Evolutionary conservation across 164 flowering plant genomes (phyloP).

Genomic region (Umbilicus rupestris): DNA sequence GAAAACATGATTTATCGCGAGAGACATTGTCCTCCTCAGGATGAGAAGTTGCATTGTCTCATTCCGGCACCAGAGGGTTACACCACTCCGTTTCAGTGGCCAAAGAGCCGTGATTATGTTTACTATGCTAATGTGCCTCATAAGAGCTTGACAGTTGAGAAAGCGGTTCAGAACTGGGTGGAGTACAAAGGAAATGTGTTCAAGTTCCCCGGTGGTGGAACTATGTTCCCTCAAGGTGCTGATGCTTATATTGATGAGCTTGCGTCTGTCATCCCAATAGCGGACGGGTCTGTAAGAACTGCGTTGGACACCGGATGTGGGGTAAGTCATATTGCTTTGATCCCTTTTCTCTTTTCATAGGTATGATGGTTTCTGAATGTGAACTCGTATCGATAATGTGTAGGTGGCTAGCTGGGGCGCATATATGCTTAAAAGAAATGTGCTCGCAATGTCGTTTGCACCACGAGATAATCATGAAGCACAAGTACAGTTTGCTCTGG

Average conservation of each 20-base stretch:
- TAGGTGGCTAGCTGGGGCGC: conserved; percentile 99
- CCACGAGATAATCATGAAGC: conserved; percentile 94
- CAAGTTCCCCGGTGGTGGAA: conserved; percentile 97
- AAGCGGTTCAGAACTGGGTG: conserved; percentile 93
- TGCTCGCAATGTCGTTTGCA: conserved; percentile 87
- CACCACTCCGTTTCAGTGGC: conserved; percentile 84
- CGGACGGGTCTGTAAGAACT: conserved; percentile 77
- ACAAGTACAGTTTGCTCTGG: conserved; percentile 90
- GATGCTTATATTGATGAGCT: conserved; percentile 94
- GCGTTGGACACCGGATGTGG: conserved; percentile 98
- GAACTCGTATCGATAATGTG: conserved; percentile 12
- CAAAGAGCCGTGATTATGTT: conserved; percentile 84
- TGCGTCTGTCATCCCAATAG: conserved; percentile 77
- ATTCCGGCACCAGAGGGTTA: conserved; percentile 90
- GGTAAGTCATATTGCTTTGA: conserved; percentile 40
- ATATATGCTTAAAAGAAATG: conserved; percentile 75
- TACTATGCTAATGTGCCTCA: conserved; percentile 86
- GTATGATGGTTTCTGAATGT: neutral
- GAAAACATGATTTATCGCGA: conserved; percentile 92
- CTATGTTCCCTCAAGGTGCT: conserved; percentile 98
- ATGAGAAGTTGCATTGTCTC: conserved; percentile 74
- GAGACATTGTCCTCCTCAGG: conserved; percentile 80
- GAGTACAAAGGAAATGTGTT: conserved; percentile 78
- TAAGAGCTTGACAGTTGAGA: conserved; percentile 76
- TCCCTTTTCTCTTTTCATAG: too few species aligned